phyloP scores from a whole-genome alignment of 2,329 filamentous ascomycete species.

The Fusarium nisikadoi region DNA sequence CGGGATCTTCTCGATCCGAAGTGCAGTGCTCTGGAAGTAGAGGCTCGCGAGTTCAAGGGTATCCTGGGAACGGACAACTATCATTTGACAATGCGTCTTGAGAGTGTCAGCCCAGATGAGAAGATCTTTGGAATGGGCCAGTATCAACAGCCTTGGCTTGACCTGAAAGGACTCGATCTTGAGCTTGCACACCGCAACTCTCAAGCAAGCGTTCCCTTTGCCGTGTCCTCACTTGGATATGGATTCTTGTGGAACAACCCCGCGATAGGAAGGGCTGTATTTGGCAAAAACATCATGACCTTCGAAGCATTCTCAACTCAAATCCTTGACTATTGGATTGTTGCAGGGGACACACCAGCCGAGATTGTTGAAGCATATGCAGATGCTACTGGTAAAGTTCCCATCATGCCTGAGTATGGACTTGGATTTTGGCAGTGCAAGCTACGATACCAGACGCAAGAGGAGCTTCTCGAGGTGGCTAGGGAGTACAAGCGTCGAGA shows the following conservation, averaged over 20 bases:
- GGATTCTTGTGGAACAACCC: constrained; percentile 76
- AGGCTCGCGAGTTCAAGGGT: constrained; percentile 68
- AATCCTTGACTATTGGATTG: constrained; percentile 71
- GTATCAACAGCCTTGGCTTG: constrained; percentile 72
- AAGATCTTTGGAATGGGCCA: constrained; percentile 77
- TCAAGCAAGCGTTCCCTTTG: constrained; percentile 72
- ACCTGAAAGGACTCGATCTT: constrained; percentile 70
- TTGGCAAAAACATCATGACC: constrained; percentile 69
- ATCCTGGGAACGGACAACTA: constrained; percentile 61
- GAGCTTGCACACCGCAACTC: constrained; percentile 75
- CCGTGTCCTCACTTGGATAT: constrained; percentile 68
- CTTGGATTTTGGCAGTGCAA: constrained; percentile 77
- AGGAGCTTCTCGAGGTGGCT: constrained; percentile 69
- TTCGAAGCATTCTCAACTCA: constrained; percentile 70
- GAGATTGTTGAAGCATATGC: constrained; percentile 68
- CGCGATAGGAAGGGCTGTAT: constrained; percentile 66
- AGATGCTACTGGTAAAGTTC: constrained; percentile 65
- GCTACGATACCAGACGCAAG: constrained; percentile 72
- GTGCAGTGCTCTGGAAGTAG: constrained; percentile 65
- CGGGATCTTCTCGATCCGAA: constrained; percentile 64
- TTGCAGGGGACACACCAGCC: constrained; percentile 64
- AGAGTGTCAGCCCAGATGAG: constrained; percentile 64
- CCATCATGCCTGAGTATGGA: constrained; percentile 76
- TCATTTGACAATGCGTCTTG: constrained; percentile 67
- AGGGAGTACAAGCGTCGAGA: constrained; percentile 66